Evolutionary conservation across 192 early-diverging fungal species (phyloP).

Genomic region (Umbelopsis isabellina): DNA sequence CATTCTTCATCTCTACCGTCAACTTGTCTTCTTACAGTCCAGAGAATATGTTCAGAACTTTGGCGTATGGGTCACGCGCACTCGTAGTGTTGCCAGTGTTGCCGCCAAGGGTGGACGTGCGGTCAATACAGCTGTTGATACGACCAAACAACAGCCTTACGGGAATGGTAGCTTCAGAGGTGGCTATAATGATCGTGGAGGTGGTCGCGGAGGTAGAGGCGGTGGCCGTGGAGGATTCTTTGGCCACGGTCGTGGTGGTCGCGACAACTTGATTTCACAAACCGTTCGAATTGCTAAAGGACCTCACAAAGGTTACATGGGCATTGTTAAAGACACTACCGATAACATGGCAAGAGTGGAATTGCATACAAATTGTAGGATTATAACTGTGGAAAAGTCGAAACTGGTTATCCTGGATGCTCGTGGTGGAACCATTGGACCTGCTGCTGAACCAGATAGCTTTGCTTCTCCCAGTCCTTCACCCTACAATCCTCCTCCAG

Average conservation of each 20-base stretch:
- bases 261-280: conserved; percentile 66
- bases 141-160: conserved; percentile 26
- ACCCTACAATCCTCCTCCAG: conserved; percentile 33
- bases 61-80: conserved; percentile 76
- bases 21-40: conserved; percentile 79
- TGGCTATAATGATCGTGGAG: conserved; percentile 1
- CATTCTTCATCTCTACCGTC: conserved; percentile 83
- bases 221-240: conserved; percentile 57
- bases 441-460: conserved; percentile 41
- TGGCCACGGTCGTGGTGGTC: conserved; percentile 54
- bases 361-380: conserved; percentile 85
- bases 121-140: conserved; percentile 16
- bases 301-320: conserved; percentile 96
- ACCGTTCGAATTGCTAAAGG: conserved; percentile 86
- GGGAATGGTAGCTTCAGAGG: conserved; percentile 19
- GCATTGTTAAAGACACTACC: conserved; percentile 89
- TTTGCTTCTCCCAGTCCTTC: conserved; percentile 24
- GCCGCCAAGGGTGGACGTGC: conserved; percentile 45
- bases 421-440: conserved; percentile 54
- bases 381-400: conserved; percentile 79
- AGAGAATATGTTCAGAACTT: conserved; percentile 73
- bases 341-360: conserved; percentile 81
- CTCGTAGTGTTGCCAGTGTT: conserved; percentile 64
- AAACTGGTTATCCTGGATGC: conserved; percentile 72
- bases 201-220: conserved; percentile 49